Evolutionary conservation across 306 rosid genomes (phyloP).

Genomic region (Cucurbita ficifolia): DNA sequence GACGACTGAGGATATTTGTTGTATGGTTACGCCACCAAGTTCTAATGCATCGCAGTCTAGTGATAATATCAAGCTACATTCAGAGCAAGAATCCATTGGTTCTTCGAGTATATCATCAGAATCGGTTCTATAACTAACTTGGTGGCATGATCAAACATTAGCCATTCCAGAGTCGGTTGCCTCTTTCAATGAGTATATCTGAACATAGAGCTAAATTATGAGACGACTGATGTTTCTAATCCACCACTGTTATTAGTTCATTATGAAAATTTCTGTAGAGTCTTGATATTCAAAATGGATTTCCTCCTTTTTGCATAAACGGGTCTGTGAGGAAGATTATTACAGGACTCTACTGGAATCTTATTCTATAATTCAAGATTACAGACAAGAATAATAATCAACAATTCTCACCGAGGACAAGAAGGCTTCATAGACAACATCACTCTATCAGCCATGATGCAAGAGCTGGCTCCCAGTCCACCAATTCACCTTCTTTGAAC

Average conservation of each 20-base stretch:
- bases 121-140: neutral
- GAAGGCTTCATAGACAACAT: neutral
- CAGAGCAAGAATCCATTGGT: conserved; percentile 14
- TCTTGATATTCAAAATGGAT: neutral
- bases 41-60: conserved; percentile 15
- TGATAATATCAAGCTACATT: neutral
- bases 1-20: neutral
- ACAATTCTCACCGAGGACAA: neutral
- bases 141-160: neutral
- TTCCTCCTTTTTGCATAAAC: neutral
- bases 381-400: neutral
- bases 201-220: neutral
- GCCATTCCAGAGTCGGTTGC: neutral
- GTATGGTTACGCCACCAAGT: conserved; percentile 17
- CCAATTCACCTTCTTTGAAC: conserved; percentile 82
- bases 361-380: neutral
- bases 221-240: too few species aligned
- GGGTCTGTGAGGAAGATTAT: neutral
- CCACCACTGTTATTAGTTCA: neutral
- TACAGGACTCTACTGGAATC: neutral
- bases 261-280: neutral
- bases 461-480: conserved; percentile 59
- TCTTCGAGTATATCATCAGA: neutral
- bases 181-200: neutral
- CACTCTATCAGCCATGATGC: conserved; percentile 76